Evolutionary conservation across 192 early-diverging fungal species (phyloP), one percentile per base, ranked within the genome.

Genomic region (Coemansia sp.): DNA sequence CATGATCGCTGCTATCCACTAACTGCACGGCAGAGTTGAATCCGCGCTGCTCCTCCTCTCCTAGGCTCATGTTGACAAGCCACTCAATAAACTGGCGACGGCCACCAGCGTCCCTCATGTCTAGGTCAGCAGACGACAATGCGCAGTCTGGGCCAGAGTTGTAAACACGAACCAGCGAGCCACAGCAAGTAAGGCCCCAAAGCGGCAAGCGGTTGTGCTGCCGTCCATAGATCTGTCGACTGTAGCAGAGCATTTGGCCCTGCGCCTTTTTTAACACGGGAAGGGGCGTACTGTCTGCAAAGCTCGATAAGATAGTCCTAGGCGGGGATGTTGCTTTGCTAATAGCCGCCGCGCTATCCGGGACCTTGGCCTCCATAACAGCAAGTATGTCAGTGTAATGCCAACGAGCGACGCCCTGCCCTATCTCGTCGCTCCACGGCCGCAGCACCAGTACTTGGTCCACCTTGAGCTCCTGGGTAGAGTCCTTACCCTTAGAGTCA

Each of bases 121-220:
- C 72, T 61, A 73, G 63, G n/a, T n/a, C 13, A 14, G 9, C 6
- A 0, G 72, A 73, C 6, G 43, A 55, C 52, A 55, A n/a, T 13
- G 5, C 21, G 25, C 48, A 52, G 10, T 52, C 50, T 26, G 50
- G 50, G 1, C 50, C 50, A 2, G 50, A 52, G 25, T 52, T 23
- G 25, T 52, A 60, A 0, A 50, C 62, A 2, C 23, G 28, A 0
- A 52, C 64, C 3, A 28, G 11, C 6, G 65, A 64, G 3, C 34
- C 69, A 37, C 61, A 70, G 4, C 53, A 10, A 5, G 62, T 64
- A 2, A 76, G 62, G 10, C 75, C 75, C 69, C 75, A 77, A 28
- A 52, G 8, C 21, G 68, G 68, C 14, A 48, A 37, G 6, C 65
- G 64, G 62, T 56, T 37, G 12, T 21, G 28, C 58, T 71, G 69